These are phyloP conservation scores for Chlamydomonas reinhardtii DNA, from an alignment of 163 green algal species.

Conservation along the genomic window DNA sequence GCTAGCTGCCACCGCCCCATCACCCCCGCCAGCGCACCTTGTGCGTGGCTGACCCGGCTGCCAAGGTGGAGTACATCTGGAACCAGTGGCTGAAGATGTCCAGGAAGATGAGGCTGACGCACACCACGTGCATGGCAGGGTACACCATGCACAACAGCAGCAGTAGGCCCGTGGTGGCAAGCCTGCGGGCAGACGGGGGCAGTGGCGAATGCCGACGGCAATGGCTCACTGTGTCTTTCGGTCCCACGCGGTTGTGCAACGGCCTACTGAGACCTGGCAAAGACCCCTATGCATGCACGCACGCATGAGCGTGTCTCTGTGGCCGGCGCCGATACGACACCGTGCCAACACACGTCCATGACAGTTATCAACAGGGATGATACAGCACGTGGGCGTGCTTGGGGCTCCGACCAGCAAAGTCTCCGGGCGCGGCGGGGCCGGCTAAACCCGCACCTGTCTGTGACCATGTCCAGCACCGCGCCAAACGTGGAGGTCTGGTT, in stretches of 20 bases:
- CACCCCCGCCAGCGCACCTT: slow-evolving; percentile 69
- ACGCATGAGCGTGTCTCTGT: too few species aligned
- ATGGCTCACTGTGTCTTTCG: not conserved
- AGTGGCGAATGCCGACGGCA: not conserved
- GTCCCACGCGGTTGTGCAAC: not conserved
- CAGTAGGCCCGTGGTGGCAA: slow-evolving; percentile 91
- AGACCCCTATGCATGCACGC: too few species aligned
- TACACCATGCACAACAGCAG: slow-evolving; percentile 76
- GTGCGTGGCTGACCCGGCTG: slow-evolving; percentile 78
- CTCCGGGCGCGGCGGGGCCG: too few species aligned
- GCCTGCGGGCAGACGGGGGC: slow-evolving; percentile 54
- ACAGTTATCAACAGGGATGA: too few species aligned
- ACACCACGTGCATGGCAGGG: slow-evolving; percentile 61
- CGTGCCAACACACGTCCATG: too few species aligned
- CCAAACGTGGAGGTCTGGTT: slow-evolving; percentile 93
- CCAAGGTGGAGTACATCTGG: slow-evolving; percentile 91
- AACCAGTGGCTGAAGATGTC: slow-evolving; percentile 96
- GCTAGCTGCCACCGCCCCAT: too few species aligned
- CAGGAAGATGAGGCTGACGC: slow-evolving; percentile 87
- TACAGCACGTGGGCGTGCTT: too few species aligned
- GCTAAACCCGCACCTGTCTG: slow-evolving; percentile 77
- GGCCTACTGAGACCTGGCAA: too few species aligned
- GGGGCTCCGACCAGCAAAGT: too few species aligned
- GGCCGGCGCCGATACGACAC: too few species aligned
- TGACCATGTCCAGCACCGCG: slow-evolving; percentile 98